Percentiles rank a stretch among this genome's conserved stretches.
phyloP scores from a whole-genome alignment of 805 yeast genomes.

The Schizosaccharomyces cryophilus region DNA sequence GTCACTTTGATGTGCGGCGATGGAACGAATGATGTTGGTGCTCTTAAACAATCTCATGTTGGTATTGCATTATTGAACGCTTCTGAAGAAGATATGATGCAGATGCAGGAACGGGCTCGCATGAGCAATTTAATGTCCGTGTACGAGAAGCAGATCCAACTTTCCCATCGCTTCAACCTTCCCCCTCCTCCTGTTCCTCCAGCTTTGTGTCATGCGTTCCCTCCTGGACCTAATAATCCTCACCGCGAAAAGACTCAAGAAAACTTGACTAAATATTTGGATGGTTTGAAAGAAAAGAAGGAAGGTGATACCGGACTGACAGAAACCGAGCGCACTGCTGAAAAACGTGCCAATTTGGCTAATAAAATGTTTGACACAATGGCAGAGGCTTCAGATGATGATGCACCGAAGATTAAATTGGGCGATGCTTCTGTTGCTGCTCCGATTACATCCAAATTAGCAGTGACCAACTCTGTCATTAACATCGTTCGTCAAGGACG shows the following conservation, averaged over 20 bases:
- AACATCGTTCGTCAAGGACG: constrained; percentile 93
- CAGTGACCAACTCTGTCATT: constrained; percentile 78
- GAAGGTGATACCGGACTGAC: constrained; percentile 26
- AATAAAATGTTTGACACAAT: constrained; percentile 36
- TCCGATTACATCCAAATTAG: constrained; percentile 84
- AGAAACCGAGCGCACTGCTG: constrained; percentile 14
- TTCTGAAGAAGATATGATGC: constrained; percentile 79
- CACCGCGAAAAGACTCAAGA: constrained; percentile 32
- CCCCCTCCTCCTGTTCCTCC: constrained; percentile 56
- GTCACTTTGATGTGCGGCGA: constrained; percentile 97
- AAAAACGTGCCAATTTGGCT: constrained; percentile 25
- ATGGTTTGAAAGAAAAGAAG: constrained; percentile 55
- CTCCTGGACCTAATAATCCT: constrained; percentile 86
- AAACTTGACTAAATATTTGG: constrained; percentile 32
- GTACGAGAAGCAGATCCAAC: constrained; percentile 61
- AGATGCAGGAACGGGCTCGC: constrained; percentile 58
- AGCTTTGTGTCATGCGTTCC: constrained; percentile 78
- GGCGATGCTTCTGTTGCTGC: constrained; percentile 99
- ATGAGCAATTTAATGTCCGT: constrained; percentile 37
- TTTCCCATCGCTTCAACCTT: constrained; percentile 53
- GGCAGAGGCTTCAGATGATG: constrained; percentile 38
- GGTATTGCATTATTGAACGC: constrained; percentile 96
- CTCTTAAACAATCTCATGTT: constrained; percentile 90
- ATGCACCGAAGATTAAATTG: constrained; percentile 76
- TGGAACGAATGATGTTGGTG: constrained; percentile 99